Evolutionary conservation across 2,329 filamentous ascomycete genomes (phyloP).

Genomic region (Orbilia blumenaviensis): DNA sequence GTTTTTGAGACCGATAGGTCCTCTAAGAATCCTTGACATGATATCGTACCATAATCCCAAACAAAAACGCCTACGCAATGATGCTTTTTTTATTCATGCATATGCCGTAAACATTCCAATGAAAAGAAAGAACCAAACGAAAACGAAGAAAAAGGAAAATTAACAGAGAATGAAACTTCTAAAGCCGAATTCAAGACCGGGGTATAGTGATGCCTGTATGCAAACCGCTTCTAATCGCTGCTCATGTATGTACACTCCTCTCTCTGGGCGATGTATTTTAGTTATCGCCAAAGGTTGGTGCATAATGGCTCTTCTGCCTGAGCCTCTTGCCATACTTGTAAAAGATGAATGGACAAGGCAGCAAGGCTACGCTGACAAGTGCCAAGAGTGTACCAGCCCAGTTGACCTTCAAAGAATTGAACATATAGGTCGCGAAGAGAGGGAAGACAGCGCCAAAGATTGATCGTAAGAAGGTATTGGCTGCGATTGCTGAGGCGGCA

Average conservation of each 20-base stretch:
- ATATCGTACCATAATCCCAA: slow-evolving; percentile 7
- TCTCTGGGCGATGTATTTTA: not conserved
- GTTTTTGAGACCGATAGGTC: not conserved
- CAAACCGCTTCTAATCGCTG: not conserved
- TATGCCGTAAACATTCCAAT: slow-evolving; percentile 1
- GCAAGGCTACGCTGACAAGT: slow-evolving; percentile 68
- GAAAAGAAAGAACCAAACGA: not conserved
- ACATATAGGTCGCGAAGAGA: slow-evolving; percentile 76
- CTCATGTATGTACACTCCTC: not conserved
- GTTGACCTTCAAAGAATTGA: slow-evolving; percentile 59
- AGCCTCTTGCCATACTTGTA: slow-evolving; percentile 70
- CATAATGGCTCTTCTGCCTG: slow-evolving; percentile 66
- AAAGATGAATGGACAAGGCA: slow-evolving; percentile 72
- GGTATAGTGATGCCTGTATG: not conserved
- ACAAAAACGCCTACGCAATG: slow-evolving; percentile 13
- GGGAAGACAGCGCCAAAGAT: slow-evolving; percentile 81
- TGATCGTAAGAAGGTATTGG: slow-evolving; percentile 81
- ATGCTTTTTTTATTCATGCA: not conserved
- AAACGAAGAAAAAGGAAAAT: not conserved
- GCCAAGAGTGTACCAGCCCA: slow-evolving; percentile 56
- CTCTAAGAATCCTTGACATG: not conserved
- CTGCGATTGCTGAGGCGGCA: slow-evolving; percentile 76
- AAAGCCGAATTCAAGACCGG: not conserved
- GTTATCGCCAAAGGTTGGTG: slow-evolving; percentile 50
- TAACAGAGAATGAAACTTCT: no score